These are phyloP conservation scores for Alternaria sp. DNA, from an alignment of 2,329 filamentous ascomycete species.

Conservation along the genomic window DNA sequence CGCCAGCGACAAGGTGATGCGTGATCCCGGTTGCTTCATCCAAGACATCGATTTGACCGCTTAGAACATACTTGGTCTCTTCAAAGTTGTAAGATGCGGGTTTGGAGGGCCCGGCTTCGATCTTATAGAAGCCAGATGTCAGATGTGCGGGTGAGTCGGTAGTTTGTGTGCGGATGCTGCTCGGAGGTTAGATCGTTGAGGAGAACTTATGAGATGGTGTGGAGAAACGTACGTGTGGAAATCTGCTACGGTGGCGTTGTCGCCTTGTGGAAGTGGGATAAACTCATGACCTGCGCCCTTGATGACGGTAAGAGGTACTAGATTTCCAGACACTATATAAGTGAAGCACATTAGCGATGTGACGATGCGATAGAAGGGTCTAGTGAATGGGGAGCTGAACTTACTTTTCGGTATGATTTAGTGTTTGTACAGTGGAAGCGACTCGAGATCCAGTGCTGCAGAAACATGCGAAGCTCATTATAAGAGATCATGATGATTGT, in stretches of 20 bases:
- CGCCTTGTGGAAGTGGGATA: slow-evolving; percentile 26
- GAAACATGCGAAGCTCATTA: neutral
- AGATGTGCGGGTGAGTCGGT: slow-evolving; percentile 21
- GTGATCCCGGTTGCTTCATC: slow-evolving; percentile 30
- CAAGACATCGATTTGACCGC: slow-evolving; percentile 28
- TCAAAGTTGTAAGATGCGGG: slow-evolving; percentile 29
- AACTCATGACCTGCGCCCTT: slow-evolving; percentile 33
- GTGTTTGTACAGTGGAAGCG: too few relatives aligned
- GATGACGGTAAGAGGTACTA: slow-evolving; percentile 33
- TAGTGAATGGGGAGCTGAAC: neutral
- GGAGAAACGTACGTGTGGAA: slow-evolving; percentile 25
- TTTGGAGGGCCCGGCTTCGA: slow-evolving; percentile 25
- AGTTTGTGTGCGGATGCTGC: slow-evolving; percentile 29
- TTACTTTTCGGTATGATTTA: neutral
- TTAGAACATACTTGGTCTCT: slow-evolving; percentile 31
- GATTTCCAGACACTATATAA: slow-evolving; percentile 15
- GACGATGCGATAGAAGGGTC: neutral
- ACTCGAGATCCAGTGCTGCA: too few relatives aligned
- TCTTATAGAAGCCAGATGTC: slow-evolving; percentile 35
- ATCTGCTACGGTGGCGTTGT: slow-evolving; percentile 32
- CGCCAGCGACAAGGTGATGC: slow-evolving; percentile 29
- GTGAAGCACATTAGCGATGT: neutral
- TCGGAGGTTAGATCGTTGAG: neutral
- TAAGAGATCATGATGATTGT: neutral
- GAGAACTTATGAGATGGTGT: neutral